A percentile compares a stretch with the other conserved stretches of the same genome.
Conservation (phyloP, 2,329 filamentous ascomycete genomes). For the Pleomassaria siparia region DNA sequence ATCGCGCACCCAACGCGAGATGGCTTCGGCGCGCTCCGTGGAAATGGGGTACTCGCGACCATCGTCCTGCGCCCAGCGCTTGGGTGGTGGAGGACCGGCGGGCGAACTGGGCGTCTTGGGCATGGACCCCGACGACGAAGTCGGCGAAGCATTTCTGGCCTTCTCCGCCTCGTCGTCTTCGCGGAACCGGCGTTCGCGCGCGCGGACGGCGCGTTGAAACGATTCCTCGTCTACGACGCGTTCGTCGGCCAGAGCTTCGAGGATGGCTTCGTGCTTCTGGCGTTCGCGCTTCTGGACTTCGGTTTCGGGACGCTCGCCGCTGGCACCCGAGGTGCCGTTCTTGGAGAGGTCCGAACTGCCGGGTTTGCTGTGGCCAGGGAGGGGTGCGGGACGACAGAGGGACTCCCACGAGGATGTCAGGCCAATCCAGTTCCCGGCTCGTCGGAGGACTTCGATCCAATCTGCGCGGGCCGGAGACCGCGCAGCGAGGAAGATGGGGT, state of each 20-base stretch:
- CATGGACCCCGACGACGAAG: background rate
- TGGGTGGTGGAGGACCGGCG: conserved; percentile 35
- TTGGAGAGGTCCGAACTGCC: background rate
- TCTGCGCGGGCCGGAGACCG: conserved; percentile 73
- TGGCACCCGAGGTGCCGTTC: conserved; percentile 2
- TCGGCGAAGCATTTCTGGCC: conserved; percentile 1
- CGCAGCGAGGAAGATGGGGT: conserved; percentile 75
- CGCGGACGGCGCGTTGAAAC: conserved; percentile 64
- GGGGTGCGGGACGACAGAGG: conserved; percentile 59
- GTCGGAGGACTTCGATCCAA: conserved; percentile 75
- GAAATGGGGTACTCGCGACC: conserved; percentile 69
- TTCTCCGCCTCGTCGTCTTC: conserved; percentile 56
- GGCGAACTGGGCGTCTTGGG: background rate
- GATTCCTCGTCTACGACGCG: conserved; percentile 67
- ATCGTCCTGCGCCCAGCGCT: conserved; percentile 66
- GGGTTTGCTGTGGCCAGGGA: conserved; percentile 34
- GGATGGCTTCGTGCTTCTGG: conserved; percentile 65
- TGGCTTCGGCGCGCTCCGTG: conserved; percentile 68
- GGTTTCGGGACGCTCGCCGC: conserved; percentile 38
- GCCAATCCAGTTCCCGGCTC: conserved; percentile 69
- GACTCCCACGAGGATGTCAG: conserved; percentile 68
- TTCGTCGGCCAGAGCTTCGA: conserved; percentile 69
- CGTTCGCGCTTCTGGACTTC: conserved; percentile 60
- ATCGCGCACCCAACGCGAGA: conserved; percentile 68
- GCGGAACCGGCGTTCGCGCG: conserved; percentile 58